Conservation (phyloP, 257 asterid genomes). For the Fraxinus cuspidata region DNA sequence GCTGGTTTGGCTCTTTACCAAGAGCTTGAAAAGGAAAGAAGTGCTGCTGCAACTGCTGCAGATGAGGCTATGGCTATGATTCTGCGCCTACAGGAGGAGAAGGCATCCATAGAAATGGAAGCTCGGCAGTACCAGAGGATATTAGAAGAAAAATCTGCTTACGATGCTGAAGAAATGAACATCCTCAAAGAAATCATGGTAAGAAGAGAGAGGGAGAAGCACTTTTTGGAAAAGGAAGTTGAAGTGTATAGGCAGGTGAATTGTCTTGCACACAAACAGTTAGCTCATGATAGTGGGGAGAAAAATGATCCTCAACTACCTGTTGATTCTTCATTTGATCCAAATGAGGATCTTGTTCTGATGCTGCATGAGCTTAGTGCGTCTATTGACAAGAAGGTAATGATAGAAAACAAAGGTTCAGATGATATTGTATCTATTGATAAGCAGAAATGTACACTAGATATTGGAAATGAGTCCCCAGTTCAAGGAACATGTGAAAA, state of each 20-base stretch:
- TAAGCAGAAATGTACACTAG: constrained; percentile 15
- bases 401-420: constrained; percentile 18
- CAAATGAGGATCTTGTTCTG: constrained; percentile 46
- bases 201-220: constrained; percentile 78
- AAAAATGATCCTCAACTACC: constrained; percentile 19
- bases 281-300: constrained; percentile 23
- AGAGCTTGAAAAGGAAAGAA: constrained; percentile 94
- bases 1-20: constrained; percentile 51
- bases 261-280: constrained; percentile 40
- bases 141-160: constrained; percentile 75
- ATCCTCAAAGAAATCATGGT: constrained; percentile 75
- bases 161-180: constrained; percentile 87
- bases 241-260: constrained; percentile 58
- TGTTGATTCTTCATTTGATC: constrained; percentile 32
- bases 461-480: constrained; percentile 22
- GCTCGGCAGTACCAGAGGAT: constrained; percentile 87
- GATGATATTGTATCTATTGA: constrained; percentile 17
- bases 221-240: constrained; percentile 72
- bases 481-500: constrained; percentile 26
- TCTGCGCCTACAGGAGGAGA: constrained; percentile 88
- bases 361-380: constrained; percentile 42
- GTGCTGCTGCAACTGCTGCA: constrained; percentile 90
- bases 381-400: constrained; percentile 44
- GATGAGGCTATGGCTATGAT: constrained; percentile 99
- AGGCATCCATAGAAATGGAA: constrained; percentile 82